phyloP scores from a whole-genome alignment of 106 monocot species.

The Dendrobium huoshanense region DNA sequence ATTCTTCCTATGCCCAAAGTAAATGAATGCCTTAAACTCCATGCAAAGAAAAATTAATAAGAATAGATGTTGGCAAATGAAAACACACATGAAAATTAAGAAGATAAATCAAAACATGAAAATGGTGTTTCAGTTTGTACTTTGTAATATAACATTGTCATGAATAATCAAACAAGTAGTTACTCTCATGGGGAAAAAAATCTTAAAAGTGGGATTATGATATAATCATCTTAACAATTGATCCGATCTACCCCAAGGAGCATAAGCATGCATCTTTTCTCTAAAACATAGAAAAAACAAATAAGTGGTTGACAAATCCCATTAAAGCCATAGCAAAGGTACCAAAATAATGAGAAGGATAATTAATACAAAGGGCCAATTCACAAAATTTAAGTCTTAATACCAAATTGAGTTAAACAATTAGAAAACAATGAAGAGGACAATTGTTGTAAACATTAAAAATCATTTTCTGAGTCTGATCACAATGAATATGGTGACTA shows the following conservation, averaged over 20 bases:
- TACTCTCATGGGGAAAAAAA: background rate
- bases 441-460: background rate
- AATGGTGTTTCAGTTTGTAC: background rate
- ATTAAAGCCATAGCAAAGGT: background rate
- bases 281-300: background rate
- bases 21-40: background rate
- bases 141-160: constrained; percentile 5
- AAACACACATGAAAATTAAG: background rate
- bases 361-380: background rate
- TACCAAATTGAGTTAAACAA: background rate
- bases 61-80: background rate
- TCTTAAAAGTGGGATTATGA: background rate
- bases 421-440: background rate
- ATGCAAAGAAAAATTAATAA: background rate
- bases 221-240: background rate
- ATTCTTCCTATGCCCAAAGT: background rate
- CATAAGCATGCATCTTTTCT: background rate
- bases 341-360: background rate
- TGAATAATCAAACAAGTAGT: background rate
- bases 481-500: no score
- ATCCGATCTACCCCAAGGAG: background rate
- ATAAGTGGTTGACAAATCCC: background rate
- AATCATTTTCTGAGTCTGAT: background rate
- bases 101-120: background rate
- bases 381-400: background rate